Percentiles rank a stretch among this genome's conserved stretches.
These are phyloP conservation scores for Nicotiana otophora DNA, from an alignment of 257 asterid genomes.

Conservation along the genomic window DNA sequence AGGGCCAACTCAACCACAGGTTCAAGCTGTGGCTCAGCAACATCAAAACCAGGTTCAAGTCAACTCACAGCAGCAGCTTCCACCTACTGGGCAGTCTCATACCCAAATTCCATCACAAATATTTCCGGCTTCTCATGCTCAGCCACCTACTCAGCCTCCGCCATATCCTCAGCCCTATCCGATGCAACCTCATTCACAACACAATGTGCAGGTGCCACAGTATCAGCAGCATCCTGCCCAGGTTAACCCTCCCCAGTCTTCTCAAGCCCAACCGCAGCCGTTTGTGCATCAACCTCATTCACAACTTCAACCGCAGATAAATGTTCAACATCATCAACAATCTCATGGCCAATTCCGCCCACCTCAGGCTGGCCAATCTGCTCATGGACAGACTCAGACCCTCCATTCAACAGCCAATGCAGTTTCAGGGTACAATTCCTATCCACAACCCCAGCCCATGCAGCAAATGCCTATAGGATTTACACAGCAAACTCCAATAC, in stretches of 20 bases:
- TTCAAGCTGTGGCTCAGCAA: conserved; percentile 17
- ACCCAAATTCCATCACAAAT: conserved; percentile 38
- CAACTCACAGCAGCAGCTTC: conserved; percentile 35
- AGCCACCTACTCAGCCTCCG: conserved; percentile 41
- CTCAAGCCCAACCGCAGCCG: conserved; percentile 38
- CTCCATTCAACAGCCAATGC: conserved; percentile 42
- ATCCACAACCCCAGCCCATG: conserved; percentile 49
- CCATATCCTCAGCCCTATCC: conserved; percentile 38
- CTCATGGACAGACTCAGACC: conserved; percentile 33
- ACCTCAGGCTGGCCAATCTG: conserved; percentile 48
- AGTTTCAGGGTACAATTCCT: conserved; percentile 60
- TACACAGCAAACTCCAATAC: conserved; percentile 39
- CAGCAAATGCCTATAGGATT: conserved; percentile 47
- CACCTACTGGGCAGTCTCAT: conserved; percentile 43
- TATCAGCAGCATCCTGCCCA: conserved; percentile 47
- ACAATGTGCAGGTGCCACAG: conserved; percentile 41
- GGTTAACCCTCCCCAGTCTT: conserved; percentile 34
- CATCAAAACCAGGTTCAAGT: conserved; percentile 33
- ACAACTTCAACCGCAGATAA: conserved; percentile 46
- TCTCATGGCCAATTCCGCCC: conserved; percentile 38
- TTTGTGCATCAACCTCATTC: conserved; percentile 28
- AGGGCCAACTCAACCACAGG: conserved; percentile 22
- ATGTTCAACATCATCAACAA: conserved; percentile 31
- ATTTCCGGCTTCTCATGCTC: conserved; percentile 33
- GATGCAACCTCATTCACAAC: conserved; percentile 50